Evolutionary conservation across 202 grass and related monocot species (phyloP), one percentile per base, ranked within the genome.

Genomic region (Miscanthus sacchariflorus): DNA sequence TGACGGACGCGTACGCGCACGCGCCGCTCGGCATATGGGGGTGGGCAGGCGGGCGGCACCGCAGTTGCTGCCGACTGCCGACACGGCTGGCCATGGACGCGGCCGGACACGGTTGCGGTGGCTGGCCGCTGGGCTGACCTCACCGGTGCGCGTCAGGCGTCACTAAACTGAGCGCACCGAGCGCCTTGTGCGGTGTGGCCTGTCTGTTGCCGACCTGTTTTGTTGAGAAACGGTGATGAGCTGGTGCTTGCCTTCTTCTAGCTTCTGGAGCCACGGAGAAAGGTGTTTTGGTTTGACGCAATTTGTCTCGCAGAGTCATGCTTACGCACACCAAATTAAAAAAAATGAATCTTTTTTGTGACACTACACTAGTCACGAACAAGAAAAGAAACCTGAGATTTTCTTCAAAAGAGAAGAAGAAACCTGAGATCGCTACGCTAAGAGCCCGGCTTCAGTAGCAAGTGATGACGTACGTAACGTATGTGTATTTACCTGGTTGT

Each of bases 401-500:
- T 33, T 33, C 30, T 33, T 33, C 30, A 33, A 33, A 33, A 33
- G 30, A 33, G 30, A 33, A 33, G 44, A 46, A 46, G n/a, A 30
- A 30, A 46, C 44, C 44, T 46, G 46, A 49, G 46, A 49, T 14
- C 46, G 12, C 3, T 14, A 49, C 46, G 8, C 11, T 49, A 14
- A 49, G 11, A 12, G 50, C 14, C 15, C 48, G 0, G 50, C 15
- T 54, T 54, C 50, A 54, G 50, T 56, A 56, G 18, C 54, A 21
- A 58, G 54, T 58, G 7, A 21, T 17, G 49, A 42, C 5, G 9
- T 44, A 46, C 10, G 49, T 15, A 50, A 50, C 48, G 49, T 59
- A 2, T 59, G 27, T 54, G 5, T 2, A 2, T 9, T 59, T 84
- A 95, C 88, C 88, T 92, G 71, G 70, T 77, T 2, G 90, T 84